These are phyloP conservation scores for Coccinonectria pachysandricola DNA, from an alignment of 2,329 filamentous ascomycete species.

Conservation along the genomic window DNA sequence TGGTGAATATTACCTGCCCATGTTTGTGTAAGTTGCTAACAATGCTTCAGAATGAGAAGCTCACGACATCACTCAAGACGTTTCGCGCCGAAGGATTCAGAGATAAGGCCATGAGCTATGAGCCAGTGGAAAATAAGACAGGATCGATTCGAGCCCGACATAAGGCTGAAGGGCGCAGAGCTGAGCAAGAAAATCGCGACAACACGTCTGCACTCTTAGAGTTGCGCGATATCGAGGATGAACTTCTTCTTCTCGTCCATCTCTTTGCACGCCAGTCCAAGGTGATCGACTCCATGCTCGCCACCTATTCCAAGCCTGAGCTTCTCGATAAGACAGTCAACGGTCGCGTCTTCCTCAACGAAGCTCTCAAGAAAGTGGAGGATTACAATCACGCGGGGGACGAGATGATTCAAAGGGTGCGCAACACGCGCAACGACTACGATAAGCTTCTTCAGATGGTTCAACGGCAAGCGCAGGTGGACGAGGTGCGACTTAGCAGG, in stretches of 20 bases:
- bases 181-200: conserved; percentile 49
- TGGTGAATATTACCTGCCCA: conserved; percentile 39
- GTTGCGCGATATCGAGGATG: conserved; percentile 54
- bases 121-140: conserved; percentile 30
- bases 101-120: conserved; percentile 30
- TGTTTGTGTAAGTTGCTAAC: no score
- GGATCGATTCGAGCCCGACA: conserved; percentile 28
- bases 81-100: conserved; percentile 50
- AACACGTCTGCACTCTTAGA: conserved; percentile 54
- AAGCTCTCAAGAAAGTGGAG: conserved; percentile 40
- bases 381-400: conserved; percentile 44
- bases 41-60: conserved; percentile 43
- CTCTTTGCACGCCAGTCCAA: conserved; percentile 48
- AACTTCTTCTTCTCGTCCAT: conserved; percentile 45
- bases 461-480: conserved; percentile 55
- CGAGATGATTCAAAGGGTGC: conserved; percentile 50
- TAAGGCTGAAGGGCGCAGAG: conserved; percentile 30
- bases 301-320: conserved; percentile 31
- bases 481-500: conserved; percentile 53
- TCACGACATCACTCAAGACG: conserved; percentile 51
- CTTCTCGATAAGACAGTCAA: conserved; percentile 31
- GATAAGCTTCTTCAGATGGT: conserved; percentile 58
- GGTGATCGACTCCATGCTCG: conserved; percentile 37
- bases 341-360: conserved; percentile 40
- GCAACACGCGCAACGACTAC: conserved; percentile 49